Conservation (phyloP, 257 asterid species). For the Ballota nigra region DNA sequence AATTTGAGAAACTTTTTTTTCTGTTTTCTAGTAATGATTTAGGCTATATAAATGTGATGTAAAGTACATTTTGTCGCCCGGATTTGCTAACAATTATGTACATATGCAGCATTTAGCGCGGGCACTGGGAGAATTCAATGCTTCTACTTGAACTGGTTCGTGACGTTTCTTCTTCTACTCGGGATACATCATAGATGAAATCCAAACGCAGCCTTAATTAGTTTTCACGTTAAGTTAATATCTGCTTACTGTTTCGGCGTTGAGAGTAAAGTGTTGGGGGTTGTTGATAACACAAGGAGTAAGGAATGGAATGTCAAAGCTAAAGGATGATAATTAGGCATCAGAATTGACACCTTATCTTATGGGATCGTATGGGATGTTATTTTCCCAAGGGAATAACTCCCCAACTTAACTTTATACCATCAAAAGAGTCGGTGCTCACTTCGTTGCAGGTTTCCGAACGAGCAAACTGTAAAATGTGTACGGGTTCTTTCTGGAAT, state of each 20-base stretch:
- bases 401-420: constrained; percentile 22
- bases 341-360: constrained; percentile 25
- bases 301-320: constrained; percentile 26
- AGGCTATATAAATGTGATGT: not conserved
- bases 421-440: constrained; percentile 18
- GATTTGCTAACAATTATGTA: constrained; percentile 11
- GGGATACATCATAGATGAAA: constrained; percentile 27
- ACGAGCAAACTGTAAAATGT: constrained; percentile 56
- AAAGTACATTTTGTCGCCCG: not conserved
- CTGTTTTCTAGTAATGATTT: not conserved
- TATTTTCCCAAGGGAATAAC: constrained; percentile 43
- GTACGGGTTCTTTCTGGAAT: constrained; percentile 61
- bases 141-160: constrained; percentile 33
- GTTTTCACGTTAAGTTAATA: not conserved
- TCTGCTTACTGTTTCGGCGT: constrained; percentile 29
- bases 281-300: constrained; percentile 22
- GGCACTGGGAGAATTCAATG: constrained; percentile 33
- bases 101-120: constrained; percentile 35
- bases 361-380: constrained; percentile 32
- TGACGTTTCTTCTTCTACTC: constrained; percentile 26
- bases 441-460: constrained; percentile 56
- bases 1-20: not conserved
- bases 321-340: constrained; percentile 40
- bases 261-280: constrained; percentile 19
- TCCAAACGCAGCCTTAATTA: not conserved